A percentile compares a stretch with the other conserved stretches of the same genome.
phyloP scores from a whole-genome alignment of 768 basidiomycete genomes.

The Psilocybe cyanescens region DNA sequence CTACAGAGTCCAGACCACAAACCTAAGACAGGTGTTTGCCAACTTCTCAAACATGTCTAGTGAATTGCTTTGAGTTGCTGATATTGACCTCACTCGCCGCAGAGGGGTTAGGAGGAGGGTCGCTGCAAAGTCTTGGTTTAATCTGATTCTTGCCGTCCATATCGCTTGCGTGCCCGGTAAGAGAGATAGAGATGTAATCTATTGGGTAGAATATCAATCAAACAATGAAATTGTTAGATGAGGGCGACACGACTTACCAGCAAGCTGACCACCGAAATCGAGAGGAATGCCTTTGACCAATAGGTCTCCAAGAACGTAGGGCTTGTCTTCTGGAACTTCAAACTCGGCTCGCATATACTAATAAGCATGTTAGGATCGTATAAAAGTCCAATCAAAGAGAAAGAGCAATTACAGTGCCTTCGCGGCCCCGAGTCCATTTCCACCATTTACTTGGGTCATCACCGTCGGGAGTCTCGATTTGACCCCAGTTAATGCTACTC shows the following conservation, averaged over 20 bases:
- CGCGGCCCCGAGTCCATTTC: slow-evolving; percentile 5
- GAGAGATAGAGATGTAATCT: not conserved
- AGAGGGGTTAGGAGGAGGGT: too few relatives aligned
- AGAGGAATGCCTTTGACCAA: not conserved
- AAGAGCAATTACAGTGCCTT: not conserved
- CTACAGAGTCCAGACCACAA: too few relatives aligned
- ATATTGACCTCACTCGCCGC: too few relatives aligned
- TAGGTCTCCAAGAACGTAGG: slow-evolving; percentile 1
- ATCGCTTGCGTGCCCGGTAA: not conserved
- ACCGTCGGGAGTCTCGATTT: slow-evolving; percentile 1
- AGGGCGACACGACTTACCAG: not conserved
- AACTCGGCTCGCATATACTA: slow-evolving; percentile 3
- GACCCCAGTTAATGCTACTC: slow-evolving; percentile 4
- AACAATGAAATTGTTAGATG: not conserved
- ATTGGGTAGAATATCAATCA: not conserved
- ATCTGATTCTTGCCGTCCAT: not conserved
- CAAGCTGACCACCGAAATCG: not conserved
- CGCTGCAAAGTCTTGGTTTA: not conserved
- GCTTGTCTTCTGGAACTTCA: not conserved
- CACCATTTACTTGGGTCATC: slow-evolving; percentile 6
- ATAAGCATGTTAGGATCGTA: not conserved
- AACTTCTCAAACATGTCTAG: too few relatives aligned
- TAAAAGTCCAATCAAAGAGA: not conserved
- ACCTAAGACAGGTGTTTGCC: too few relatives aligned
- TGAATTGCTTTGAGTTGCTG: too few relatives aligned